Evolutionary conservation across 768 basidiomycete genomes (phyloP).

Genomic region (Trametes punicea): DNA sequence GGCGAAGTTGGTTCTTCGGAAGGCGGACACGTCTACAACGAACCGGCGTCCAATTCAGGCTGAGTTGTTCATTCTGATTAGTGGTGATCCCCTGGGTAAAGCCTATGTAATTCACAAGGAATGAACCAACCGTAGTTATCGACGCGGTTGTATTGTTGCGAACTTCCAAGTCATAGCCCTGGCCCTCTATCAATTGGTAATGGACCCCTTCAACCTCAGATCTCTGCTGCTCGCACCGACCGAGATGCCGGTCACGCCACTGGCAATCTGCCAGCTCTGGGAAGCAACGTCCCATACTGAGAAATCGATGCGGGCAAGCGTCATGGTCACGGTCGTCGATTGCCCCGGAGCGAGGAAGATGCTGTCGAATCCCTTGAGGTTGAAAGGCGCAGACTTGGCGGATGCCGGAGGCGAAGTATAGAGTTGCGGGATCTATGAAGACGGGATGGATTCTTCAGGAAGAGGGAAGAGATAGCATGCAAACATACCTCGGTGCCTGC

Average conservation of each 20-base stretch:
- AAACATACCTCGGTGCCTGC: conserved; percentile 30
- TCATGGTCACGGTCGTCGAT: conserved; percentile 43
- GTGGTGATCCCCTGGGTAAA: too few species aligned
- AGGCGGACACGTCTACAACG: conserved; percentile 15
- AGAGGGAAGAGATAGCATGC: not conserved
- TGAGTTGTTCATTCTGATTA: not conserved
- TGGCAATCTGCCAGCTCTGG: conserved; percentile 55
- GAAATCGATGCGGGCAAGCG: conserved; percentile 49
- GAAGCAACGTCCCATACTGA: conserved; percentile 51
- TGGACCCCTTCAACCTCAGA: conserved; percentile 44
- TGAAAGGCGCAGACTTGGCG: conserved; percentile 31
- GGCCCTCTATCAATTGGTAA: conserved; percentile 28
- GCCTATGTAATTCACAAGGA: too few species aligned
- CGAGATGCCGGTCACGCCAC: conserved; percentile 39
- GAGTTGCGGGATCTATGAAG: conserved; percentile 61
- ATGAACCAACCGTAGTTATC: too few species aligned
- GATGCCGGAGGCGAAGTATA: conserved; percentile 57
- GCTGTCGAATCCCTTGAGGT: conserved; percentile 35
- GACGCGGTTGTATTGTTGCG: too few species aligned
- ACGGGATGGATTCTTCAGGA: not conserved
- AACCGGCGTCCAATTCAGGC: not conserved
- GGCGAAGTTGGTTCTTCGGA: conserved; percentile 9
- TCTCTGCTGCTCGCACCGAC: conserved; percentile 34
- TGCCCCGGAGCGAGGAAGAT: conserved; percentile 41
- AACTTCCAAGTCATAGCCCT: too few species aligned